Percentiles rank a stretch among this genome's conserved stretches.
Evolutionary conservation across 345 rosid species (phyloP).

Genomic region (Eutrema japonicum): DNA sequence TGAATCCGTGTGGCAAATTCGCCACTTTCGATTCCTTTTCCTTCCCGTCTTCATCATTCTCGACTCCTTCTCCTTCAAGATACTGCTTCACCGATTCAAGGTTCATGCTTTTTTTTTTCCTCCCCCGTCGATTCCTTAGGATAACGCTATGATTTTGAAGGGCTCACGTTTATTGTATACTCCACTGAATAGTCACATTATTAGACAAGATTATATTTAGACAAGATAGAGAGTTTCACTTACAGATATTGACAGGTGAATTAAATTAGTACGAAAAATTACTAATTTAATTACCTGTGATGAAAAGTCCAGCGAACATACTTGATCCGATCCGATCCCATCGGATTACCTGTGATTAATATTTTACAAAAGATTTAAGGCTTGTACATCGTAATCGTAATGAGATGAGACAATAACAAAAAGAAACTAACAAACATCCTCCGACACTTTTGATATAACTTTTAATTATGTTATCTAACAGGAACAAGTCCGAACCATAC

Average conservation of each 20-base stretch:
- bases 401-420: neutral
- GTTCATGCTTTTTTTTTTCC: slow-evolving; percentile 43
- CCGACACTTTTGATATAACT: neutral
- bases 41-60: slow-evolving; percentile 23
- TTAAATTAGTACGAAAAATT: slow-evolving; percentile 39
- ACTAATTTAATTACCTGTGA: no score
- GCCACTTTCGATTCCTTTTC: slow-evolving; percentile 45
- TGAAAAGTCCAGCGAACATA: slow-evolving; percentile 37
- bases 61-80: slow-evolving; percentile 59
- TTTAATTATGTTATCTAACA: slow-evolving; percentile 16
- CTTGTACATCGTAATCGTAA: neutral
- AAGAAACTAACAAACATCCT: neutral
- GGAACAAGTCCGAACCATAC: slow-evolving; percentile 5
- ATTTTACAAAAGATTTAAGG: neutral
- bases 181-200: no score
- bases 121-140: neutral
- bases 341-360: neutral
- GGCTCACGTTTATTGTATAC: slow-evolving; percentile 12
- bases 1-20: slow-evolving; percentile 54
- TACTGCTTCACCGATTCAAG: slow-evolving; percentile 61
- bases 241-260: no score
- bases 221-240: no score
- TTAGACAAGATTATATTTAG: no score
- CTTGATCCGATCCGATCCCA: no score
- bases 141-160: neutral